Evolutionary conservation across 1,139 yeast species (phyloP).

Genomic region (Hanseniaspora sp.): DNA sequence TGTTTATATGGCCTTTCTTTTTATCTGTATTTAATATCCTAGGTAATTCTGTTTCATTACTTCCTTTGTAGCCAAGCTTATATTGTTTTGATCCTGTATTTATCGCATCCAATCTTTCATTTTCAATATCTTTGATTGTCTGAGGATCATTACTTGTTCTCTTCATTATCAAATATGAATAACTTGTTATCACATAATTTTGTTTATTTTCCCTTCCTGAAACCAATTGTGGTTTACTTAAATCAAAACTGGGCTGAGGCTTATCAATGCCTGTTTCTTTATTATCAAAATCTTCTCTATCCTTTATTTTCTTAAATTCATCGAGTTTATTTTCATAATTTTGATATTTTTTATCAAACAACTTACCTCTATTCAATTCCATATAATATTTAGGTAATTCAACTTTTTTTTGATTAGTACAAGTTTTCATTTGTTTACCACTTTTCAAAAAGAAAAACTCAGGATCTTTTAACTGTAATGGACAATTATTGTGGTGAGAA

Average conservation of each 20-base stretch:
- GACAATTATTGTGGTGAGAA: slow-evolving; percentile 77
- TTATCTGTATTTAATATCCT: slow-evolving; percentile 33
- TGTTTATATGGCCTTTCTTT: slow-evolving; percentile 68
- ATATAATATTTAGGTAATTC: slow-evolving; percentile 65
- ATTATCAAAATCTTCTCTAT: slow-evolving; percentile 17
- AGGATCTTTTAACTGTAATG: slow-evolving; percentile 69
- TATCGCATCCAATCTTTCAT: slow-evolving; percentile 19
- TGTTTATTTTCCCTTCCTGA: slow-evolving; percentile 67
- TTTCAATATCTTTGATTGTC: slow-evolving; percentile 26
- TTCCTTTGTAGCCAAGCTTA: slow-evolving; percentile 39
- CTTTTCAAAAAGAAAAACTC: slow-evolving; percentile 52
- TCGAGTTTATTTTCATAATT: slow-evolving; percentile 46
- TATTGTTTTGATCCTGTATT: slow-evolving; percentile 28
- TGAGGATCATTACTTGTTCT: slow-evolving; percentile 36
- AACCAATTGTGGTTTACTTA: slow-evolving; percentile 33
- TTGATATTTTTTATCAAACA: slow-evolving; percentile 66
- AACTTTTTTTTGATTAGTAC: slow-evolving; percentile 63
- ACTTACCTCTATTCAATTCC: slow-evolving; percentile 74
- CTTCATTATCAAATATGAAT: slow-evolving; percentile 63
- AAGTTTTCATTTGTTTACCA: slow-evolving; percentile 56
- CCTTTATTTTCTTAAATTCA: slow-evolving; percentile 11
- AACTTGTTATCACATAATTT: slow-evolving; percentile 63
- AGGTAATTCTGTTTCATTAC: slow-evolving; percentile 66
- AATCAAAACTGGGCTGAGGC: background rate
- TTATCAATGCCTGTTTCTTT: slow-evolving; percentile 21